Conservation (phyloP, 2,329 filamentous ascomycete species). For the Ophiocordyceps camponoti-saundersi region DNA sequence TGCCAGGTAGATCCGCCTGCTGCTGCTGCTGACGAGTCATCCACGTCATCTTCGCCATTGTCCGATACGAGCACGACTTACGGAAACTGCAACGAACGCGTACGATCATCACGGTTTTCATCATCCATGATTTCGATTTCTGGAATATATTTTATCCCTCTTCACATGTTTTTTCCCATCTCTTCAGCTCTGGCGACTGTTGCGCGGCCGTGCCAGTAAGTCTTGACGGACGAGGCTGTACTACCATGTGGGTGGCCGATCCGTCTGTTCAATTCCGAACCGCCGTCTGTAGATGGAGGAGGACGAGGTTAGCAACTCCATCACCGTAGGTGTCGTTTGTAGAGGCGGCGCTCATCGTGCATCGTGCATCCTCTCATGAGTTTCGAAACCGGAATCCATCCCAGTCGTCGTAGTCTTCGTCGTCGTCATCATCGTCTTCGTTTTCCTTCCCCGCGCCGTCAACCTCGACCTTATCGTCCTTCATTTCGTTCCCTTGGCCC, state of each 20-base stretch:
- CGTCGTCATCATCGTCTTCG: conserved; percentile 32
- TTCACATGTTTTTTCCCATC: too few relatives aligned
- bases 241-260: background rate
- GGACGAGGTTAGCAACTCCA: too few relatives aligned
- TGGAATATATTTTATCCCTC: background rate
- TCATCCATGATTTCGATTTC: background rate
- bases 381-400: conserved; percentile 36
- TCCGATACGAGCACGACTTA: background rate
- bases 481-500: background rate
- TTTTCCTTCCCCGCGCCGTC: too few relatives aligned
- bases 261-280: background rate
- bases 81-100: background rate
- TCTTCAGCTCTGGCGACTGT: too few relatives aligned
- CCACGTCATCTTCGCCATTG: background rate
- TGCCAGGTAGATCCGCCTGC: background rate
- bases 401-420: conserved; percentile 36
- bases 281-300: background rate
- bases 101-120: background rate
- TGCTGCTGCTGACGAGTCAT: background rate
- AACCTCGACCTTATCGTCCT: too few relatives aligned
- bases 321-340: too few relatives aligned
- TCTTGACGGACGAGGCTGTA: background rate
- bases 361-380: conserved; percentile 1
- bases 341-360: background rate
- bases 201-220: too few relatives aligned